Conservation (phyloP, 2,329 filamentous ascomycete genomes). For the Fusarium brevicatenulatum region DNA sequence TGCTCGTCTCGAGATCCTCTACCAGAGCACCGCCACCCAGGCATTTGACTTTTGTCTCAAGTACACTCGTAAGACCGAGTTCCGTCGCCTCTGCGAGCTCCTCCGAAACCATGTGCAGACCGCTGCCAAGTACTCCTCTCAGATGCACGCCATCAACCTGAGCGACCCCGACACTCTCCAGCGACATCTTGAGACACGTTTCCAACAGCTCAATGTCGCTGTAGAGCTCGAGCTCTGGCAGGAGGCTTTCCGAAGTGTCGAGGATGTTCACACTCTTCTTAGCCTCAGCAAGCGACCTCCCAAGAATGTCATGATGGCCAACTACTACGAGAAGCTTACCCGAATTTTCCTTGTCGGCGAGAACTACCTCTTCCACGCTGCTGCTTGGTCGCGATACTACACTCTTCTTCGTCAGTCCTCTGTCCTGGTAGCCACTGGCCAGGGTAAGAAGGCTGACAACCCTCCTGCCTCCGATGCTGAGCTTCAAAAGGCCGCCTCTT, state of each 20-base stretch:
- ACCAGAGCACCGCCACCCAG: constrained; percentile 97
- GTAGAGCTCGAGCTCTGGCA: constrained; percentile 99
- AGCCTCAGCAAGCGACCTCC: constrained; percentile 97
- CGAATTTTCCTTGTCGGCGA: constrained; percentile 98
- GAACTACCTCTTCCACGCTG: constrained; percentile 99
- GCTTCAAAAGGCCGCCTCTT: constrained; percentile 93
- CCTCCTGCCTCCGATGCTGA: constrained; percentile 89
- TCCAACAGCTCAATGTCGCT: constrained; percentile 97
- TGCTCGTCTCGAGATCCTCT: constrained; percentile 95
- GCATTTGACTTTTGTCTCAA: constrained; percentile 99
- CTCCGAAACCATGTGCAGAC: constrained; percentile 99
- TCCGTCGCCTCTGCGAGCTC: constrained; percentile 96
- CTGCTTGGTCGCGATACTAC: constrained; percentile 97
- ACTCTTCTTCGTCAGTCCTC: constrained; percentile 93
- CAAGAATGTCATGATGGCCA: constrained; percentile 99
- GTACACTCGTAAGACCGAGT: constrained; percentile 98
- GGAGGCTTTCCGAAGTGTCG: constrained; percentile 98
- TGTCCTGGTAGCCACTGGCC: constrained; percentile 81
- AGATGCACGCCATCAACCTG: constrained; percentile 99
- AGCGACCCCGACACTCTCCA: constrained; percentile 97
- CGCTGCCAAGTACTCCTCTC: constrained; percentile 97
- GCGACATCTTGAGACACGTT: constrained; percentile 96
- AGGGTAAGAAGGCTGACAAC: constrained; percentile 94
- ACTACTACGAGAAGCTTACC: constrained; percentile 99
- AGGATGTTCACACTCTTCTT: constrained; percentile 97